These are phyloP conservation scores for Coprinellus aureogranulatus DNA, from an alignment of 768 basidiomycete species.

Conservation along the genomic window DNA sequence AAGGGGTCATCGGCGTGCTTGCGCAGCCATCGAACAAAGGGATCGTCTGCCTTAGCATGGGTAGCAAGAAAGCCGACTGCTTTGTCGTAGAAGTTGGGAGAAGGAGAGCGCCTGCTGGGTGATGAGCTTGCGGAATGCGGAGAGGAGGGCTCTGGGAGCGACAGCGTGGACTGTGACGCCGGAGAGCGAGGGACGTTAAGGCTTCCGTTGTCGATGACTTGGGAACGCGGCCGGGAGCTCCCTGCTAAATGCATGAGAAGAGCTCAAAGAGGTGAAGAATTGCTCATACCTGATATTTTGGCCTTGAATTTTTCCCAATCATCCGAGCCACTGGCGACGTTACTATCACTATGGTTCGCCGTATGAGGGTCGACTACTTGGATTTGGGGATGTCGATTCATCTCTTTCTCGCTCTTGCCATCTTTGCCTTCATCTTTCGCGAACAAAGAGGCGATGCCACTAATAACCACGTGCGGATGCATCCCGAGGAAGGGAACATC, in stretches of 20 bases:
- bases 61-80: conserved; percentile 38
- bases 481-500: conserved; percentile 60
- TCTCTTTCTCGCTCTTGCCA: conserved; percentile 31
- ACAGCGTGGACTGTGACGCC: conserved; percentile 4
- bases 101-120: conserved; percentile 17
- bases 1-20: conserved; percentile 56
- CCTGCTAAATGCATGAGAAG: neutral
- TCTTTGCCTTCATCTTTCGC: conserved; percentile 32
- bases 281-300: neutral
- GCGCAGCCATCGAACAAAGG: conserved; percentile 46
- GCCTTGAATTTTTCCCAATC: conserved; percentile 48
- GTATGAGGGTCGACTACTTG: conserved; percentile 38
- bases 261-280: too few species aligned
- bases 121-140: conserved; percentile 8
- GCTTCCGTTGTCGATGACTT: neutral
- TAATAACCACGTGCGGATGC: conserved; percentile 61
- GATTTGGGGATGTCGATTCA: conserved; percentile 45
- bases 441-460: conserved; percentile 54
- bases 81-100: conserved; percentile 31
- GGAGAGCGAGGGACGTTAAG: neutral
- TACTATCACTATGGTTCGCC: too few species aligned
- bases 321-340: too few species aligned
- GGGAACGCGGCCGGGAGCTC: neutral
- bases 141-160: conserved; percentile 2
- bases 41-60: conserved; percentile 34